Conservation (phyloP, 1,284 basidiomycete species). For the Cutaneotrichosporon spelunceum region DNA sequence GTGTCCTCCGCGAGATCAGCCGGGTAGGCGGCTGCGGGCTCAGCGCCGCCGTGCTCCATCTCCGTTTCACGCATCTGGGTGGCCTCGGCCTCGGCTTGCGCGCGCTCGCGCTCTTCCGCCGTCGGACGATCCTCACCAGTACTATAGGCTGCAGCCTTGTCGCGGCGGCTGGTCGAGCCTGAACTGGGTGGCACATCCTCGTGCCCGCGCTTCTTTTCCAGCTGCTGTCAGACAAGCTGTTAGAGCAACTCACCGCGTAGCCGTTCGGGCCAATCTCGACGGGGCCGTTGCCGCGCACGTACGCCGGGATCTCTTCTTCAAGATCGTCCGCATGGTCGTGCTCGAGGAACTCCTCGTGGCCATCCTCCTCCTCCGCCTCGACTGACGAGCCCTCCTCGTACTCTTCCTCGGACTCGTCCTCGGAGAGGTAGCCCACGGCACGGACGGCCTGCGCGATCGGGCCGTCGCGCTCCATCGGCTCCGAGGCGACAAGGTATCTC, state of each 20-base stretch:
- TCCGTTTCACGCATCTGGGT: neutral
- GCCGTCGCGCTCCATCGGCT: conserved; percentile 88
- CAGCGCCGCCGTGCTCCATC: conserved; percentile 6
- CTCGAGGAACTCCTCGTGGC: conserved; percentile 54
- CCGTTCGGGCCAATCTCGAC: conserved; percentile 64
- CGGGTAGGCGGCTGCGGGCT: neutral
- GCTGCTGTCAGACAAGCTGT: conserved; percentile 2
- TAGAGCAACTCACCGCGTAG: conserved; percentile 66
- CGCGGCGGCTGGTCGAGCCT: conserved; percentile 27
- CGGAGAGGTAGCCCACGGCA: conserved; percentile 63
- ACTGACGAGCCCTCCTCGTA: conserved; percentile 70
- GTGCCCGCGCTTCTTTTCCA: conserved; percentile 25
- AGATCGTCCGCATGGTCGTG: conserved; percentile 59
- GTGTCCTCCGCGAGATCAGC: neutral
- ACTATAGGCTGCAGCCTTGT: conserved; percentile 48
- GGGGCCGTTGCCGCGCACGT: conserved; percentile 48
- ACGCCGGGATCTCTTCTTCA: conserved; percentile 51
- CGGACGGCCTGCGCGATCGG: conserved; percentile 91
- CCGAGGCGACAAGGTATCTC: conserved; percentile 89
- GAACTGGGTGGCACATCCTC: conserved; percentile 21
- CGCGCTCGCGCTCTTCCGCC: neutral
- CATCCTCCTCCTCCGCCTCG: conserved; percentile 59
- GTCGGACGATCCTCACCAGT: conserved; percentile 41
- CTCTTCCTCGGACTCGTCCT: conserved; percentile 69
- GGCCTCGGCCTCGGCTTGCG: conserved; percentile 2